A percentile compares a stretch with the other conserved stretches of the same genome.
These are phyloP conservation scores for Scenedesmus sp. DNA, from an alignment of 163 green algal species.

Conservation along the genomic window DNA sequence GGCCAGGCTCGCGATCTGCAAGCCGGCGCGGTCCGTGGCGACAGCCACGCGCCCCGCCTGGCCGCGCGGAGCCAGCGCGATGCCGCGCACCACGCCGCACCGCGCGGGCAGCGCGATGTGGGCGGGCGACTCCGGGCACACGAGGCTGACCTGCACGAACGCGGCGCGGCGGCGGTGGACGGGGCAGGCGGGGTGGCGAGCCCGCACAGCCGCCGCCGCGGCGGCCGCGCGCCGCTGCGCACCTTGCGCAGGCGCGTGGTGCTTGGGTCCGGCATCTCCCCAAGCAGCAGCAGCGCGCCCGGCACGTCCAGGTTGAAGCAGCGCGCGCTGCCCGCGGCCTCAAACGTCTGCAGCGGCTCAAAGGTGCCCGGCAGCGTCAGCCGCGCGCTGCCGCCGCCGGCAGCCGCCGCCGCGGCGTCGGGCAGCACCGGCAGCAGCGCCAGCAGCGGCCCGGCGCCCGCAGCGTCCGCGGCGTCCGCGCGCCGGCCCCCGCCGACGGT, in stretches of 20 bases:
- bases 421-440: constrained; percentile 2
- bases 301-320: constrained; percentile 34
- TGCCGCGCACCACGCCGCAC: constrained; percentile 5
- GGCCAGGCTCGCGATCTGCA: constrained; percentile 18
- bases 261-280: background rate
- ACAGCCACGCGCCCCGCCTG: constrained; percentile 10
- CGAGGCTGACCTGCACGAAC: constrained; percentile 19
- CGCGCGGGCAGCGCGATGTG: constrained; percentile 21
- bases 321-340: constrained; percentile 8
- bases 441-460: background rate
- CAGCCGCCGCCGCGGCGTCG: background rate
- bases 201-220: background rate
- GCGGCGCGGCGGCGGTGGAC: background rate
- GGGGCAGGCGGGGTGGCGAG: constrained; percentile 10
- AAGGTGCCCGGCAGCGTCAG: constrained; percentile 14
- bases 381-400: background rate
- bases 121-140: background rate
- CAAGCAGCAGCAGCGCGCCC: constrained; percentile 16
- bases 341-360: constrained; percentile 19
- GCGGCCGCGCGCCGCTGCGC: background rate
- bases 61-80: background rate
- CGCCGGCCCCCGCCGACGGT: background rate
- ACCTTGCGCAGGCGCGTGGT: constrained; percentile 15
- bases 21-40: constrained; percentile 20
- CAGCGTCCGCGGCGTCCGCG: constrained; percentile 11